Base-by-base conservation (phyloP, 495 filamentous ascomycete genomes). In the Friedmanniomyces endolithicus region DNA sequence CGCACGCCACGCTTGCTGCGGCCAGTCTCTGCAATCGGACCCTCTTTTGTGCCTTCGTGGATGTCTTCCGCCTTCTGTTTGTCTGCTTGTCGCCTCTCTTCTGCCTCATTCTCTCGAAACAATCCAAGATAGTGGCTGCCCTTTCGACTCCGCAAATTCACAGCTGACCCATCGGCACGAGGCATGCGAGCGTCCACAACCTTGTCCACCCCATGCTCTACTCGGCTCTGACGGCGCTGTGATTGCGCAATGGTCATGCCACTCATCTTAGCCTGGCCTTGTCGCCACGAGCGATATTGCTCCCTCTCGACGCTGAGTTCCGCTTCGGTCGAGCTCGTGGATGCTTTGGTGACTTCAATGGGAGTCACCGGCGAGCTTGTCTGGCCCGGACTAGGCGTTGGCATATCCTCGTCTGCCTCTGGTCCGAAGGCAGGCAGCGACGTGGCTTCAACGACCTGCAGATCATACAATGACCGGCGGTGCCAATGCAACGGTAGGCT, bases 61-160 rank as follows among this genome's bases (percentile, higher is more conserved):
- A 50, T 17, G 29, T 55, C 12, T 24, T 34, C 16, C 9, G 19
- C 41, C 14, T 17, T 57, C 23, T 50, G 48, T 53, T 62, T 48
- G 8, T 43, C 44, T 2, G 31, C 33, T 51, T 65, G 55, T 54
- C 61, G 47, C 53, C 52, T 55, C 62, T 69, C 58, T 19, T 75
- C 69, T 12, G 72, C 75, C 23, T 87, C 84, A 55, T 89, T 92
- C 64, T 95, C 88, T 66, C 88, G 92, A 75, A 98, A 98, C 49
- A 96, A 76, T 2, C 92, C 81, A 44, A 98, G 69, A 63, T 86
- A 87, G 67, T 98, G 90, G 65, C 88, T 95, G 44, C 90, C 84
- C 71, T 98, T 98, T 55, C 92, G 82, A 69, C 89, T 95, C 57
- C 92, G 82, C 48, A 80, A 80, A 65, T 87, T 85, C n/a, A 71